Base-by-base conservation (phyloP, 1,139 yeast species). In the Saccharomyces hybrid region DNA sequence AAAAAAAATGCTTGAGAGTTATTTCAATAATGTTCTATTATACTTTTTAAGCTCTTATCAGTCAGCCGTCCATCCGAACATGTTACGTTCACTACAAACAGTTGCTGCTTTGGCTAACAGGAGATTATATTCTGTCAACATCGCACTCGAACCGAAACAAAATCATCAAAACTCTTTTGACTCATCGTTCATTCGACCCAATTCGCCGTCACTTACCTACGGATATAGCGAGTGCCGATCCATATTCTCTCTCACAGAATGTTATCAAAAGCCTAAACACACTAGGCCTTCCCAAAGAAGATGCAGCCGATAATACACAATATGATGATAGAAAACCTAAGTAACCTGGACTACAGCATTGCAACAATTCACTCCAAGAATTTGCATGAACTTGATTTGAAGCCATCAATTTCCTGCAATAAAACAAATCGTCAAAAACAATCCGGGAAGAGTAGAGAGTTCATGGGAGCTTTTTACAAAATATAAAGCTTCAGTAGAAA, bases 361-460 rank as follows among this genome's bases (percentile, higher is more conserved):
- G 67, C 68, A n/a, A 59, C 68, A 14, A 55, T 64, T 2, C 65
- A 64, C 54, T 57, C 62, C 2, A 57, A 58, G 42, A 58, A 58
- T 29, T 53, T 67, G 31, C 44, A 54, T 9, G 58, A 60, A 16
- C 21, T 50, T 21, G 34, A 29, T 27, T n/a, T 21, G n/a, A 48
- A 14, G 21, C 41, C 44, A 9, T 38, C 44, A 38, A 12, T 38
- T 38, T 11, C 44, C 26, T n/a, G 44, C 44, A 12, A 38, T 38
- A 8, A 38, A 38, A 7, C 24, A 38, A 38, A 38, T 38, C 1
- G 9, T 38, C n/a, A 38, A 32, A 59, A 11, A 58, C 62, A 69
- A 69, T 52, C 71, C 72, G 24, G 70, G 71, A 1, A 63, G 72
- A 52, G 67, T 63, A 19, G 53, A 53, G 38, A 64, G 62, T 49